These are phyloP conservation scores for Metschnikowia dekortorum DNA, from an alignment of 805 yeast genomes.

Conservation along the genomic window DNA sequence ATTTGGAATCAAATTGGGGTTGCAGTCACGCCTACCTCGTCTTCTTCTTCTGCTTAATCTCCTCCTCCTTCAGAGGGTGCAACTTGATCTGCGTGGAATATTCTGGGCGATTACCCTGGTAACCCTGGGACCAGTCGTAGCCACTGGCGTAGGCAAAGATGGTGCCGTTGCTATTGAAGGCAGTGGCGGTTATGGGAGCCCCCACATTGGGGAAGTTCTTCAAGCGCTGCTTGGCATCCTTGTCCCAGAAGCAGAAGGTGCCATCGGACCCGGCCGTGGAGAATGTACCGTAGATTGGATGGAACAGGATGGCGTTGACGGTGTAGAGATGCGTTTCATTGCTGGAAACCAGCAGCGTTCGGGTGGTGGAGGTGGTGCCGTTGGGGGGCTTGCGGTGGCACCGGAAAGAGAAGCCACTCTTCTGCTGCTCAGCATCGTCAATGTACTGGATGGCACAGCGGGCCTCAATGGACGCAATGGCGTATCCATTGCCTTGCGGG, in stretches of 20 bases:
- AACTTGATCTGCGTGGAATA: conserved; percentile 72
- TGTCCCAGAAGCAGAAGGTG: conserved; percentile 92
- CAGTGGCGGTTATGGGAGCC: conserved; percentile 67
- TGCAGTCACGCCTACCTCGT: conserved; percentile 3
- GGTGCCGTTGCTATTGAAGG: conserved; percentile 78
- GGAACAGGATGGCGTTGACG: conserved; percentile 77
- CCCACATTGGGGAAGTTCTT: conserved; percentile 69
- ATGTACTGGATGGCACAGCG: conserved; percentile 92
- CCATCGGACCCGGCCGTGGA: conserved; percentile 96
- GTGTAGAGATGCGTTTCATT: conserved; percentile 67
- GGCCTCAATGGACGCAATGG: conserved; percentile 91
- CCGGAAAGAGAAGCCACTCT: conserved; percentile 80
- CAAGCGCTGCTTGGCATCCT: conserved; percentile 82
- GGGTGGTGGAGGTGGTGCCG: conserved; percentile 23
- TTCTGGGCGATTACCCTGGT: conserved; percentile 69
- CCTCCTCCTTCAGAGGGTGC: conserved; percentile 83
- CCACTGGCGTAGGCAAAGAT: conserved; percentile 88
- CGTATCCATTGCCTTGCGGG: conserved; percentile 90
- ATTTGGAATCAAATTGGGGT: too few relatives aligned
- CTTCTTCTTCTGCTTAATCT: conserved; percentile 58
- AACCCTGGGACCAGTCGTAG: conserved; percentile 96
- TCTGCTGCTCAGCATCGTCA: conserved; percentile 71
- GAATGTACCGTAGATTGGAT: conserved; percentile 87
- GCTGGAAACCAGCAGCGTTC: conserved; percentile 20
- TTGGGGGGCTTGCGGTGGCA: conserved; percentile 78